These are phyloP conservation scores for Lentinula boryana DNA, from an alignment of 768 basidiomycete species.

Conservation along the genomic window DNA sequence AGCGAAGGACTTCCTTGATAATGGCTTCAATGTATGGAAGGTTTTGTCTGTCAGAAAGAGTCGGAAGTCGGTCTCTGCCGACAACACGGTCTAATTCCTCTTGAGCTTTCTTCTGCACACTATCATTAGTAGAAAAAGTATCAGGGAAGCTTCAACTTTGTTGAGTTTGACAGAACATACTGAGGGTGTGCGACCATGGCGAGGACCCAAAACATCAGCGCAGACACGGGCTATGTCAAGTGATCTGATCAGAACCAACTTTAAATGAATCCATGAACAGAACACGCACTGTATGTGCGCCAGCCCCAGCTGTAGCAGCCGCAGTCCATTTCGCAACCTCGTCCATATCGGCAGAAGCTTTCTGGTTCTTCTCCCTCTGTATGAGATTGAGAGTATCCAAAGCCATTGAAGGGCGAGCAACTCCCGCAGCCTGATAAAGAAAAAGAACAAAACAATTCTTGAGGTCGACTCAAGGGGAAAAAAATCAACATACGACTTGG, in stretches of 20 bases:
- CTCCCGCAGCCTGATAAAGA: not conserved
- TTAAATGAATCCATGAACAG: not conserved
- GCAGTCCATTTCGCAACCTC: constrained; percentile 1
- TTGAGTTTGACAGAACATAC: constrained; percentile 9
- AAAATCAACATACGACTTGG: not conserved
- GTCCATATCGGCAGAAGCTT: not conserved
- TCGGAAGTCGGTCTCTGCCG: constrained; percentile 22
- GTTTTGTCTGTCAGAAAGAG: constrained; percentile 14
- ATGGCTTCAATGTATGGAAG: constrained; percentile 23
- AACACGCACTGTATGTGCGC: not conserved
- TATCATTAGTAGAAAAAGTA: constrained; percentile 26
- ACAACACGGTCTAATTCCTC: constrained; percentile 28
- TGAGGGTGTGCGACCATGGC: not conserved
- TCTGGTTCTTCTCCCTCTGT: not conserved
- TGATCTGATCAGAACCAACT: not conserved
- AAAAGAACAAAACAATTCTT: not conserved
- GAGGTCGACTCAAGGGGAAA: not conserved
- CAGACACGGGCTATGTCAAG: not conserved
- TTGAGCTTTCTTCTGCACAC: constrained; percentile 22
- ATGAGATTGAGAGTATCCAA: not conserved
- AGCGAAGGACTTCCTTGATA: constrained; percentile 16
- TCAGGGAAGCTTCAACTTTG: constrained; percentile 32
- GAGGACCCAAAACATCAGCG: not conserved
- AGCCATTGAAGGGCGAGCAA: not conserved
- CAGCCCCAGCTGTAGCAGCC: not conserved